Conservation (phyloP, 495 filamentous ascomycete species). For the Aspergillus leporis region DNA sequence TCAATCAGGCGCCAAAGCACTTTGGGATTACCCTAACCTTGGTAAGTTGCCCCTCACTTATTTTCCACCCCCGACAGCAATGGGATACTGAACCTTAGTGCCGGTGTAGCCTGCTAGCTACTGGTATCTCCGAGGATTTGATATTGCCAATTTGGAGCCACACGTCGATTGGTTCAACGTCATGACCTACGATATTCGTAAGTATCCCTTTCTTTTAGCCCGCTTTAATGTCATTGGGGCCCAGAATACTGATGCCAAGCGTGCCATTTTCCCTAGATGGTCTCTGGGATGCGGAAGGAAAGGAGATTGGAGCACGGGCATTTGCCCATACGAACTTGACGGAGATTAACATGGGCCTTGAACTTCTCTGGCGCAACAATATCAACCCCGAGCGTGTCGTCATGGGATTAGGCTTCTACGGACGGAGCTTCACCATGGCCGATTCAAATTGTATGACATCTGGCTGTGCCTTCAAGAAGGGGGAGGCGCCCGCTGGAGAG, state of each 20-base stretch:
- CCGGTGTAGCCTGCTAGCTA: constrained; percentile 27
- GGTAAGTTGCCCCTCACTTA: constrained; percentile 2
- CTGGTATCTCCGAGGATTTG: constrained; percentile 48
- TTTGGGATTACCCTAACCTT: constrained; percentile 40
- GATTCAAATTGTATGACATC: constrained; percentile 35
- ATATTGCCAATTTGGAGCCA: constrained; percentile 39
- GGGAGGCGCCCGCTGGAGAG: constrained; percentile 23
- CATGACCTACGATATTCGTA: constrained; percentile 52
- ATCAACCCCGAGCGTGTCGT: constrained; percentile 34
- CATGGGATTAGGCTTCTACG: constrained; percentile 48
- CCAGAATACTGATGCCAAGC: too few relatives aligned
- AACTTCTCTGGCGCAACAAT: constrained; percentile 43
- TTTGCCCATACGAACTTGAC: constrained; percentile 40
- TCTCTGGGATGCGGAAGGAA: constrained; percentile 27
- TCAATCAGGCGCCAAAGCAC: constrained; percentile 25
- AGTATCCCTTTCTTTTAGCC: constrained; percentile 1
- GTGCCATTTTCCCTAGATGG: constrained; percentile 7
- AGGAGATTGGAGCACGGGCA: constrained; percentile 21
- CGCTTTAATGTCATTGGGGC: too few relatives aligned
- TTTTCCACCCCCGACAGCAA: background rate
- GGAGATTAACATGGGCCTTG: constrained; percentile 35
- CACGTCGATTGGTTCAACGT: constrained; percentile 51
- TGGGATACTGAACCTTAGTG: background rate
- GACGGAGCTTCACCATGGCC: constrained; percentile 35
- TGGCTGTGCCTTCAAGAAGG: constrained; percentile 26